Base-by-base conservation (phyloP, 768 basidiomycete genomes). In the Mrakia frigida region DNA sequence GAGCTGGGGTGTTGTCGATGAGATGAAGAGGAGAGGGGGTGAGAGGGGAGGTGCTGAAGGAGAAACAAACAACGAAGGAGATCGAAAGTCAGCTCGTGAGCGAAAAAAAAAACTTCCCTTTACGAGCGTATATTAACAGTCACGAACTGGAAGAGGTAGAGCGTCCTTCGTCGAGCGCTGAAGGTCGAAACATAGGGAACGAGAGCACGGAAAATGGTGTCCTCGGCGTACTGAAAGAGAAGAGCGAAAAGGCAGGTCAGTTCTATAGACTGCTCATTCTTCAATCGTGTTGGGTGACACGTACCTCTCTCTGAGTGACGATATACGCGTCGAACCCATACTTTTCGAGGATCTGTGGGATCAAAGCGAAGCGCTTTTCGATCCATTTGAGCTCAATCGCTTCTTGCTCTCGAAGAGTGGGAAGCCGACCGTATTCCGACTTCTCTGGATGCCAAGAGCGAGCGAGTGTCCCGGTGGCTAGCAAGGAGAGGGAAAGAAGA, bases 191-290 rank as follows among this genome's bases (percentile, higher is more conserved):
- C 83, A 37, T 21, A 37, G 70, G 86, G 85, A 75, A 87, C 86
- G 67, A 87, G 82, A 7, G 87, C 85, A 83, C 86, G 85, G 85
- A 87, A 88, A 21, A 86, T 82, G 9, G 87, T 86, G 79, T 88
- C 87, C 76, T 88, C 87, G 3, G 87, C 87, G 78, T 87, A 86
- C 78, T 68, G 65, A 18, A 18, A 21, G 18, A 18, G 31, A 37
- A 2, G 33, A 37, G 35, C 2, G 18, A 37, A 33, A 68, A 10
- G 18, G 46, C 3, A 50, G 13, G 25, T 39, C 37, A 68, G 65
- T n/a, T n/a, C n/a, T n/a, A n/a, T n/a, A n/a, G n/a, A n/a, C n/a
- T n/a, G n/a, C n/a, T n/a, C 37, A 1, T 41, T 39, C 35, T 43
- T 21, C n/a, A 3, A 5, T 37, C 63, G 6, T 31, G 9, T 39